Evolutionary conservation across 2,329 filamentous ascomycete species (phyloP), one percentile per base, ranked within the genome.

Genomic region (Trichoderma oligosporum): DNA sequence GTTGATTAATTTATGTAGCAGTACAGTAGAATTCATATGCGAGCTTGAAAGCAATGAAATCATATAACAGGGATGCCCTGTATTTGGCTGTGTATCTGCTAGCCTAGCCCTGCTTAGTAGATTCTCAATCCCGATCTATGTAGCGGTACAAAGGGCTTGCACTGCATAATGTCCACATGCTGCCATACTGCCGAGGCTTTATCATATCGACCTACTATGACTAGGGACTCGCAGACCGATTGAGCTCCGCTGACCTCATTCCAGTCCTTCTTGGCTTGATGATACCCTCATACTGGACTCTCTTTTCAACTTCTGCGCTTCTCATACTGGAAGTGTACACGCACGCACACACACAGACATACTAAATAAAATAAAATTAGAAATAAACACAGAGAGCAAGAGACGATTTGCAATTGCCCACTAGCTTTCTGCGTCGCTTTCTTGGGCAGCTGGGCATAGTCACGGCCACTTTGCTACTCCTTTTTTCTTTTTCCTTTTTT

Each of bases 161-260:
- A n/a, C 39, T n/a, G 14, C 22, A 22, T 44, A 22, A 24, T 35
- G 39, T 31, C 42, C 51, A 45, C 51, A 54, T 54, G 51, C n/a
- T 54, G 38, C 51, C 39, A 39, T 11, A 22, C 51, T 54, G 51
- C 51, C 51, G 51, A 54, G 51, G 51, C 51, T 54, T 12, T 44
- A 24, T n/a, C n/a, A n/a, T n/a, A n/a, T n/a, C n/a, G n/a, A n/a
- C n/a, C n/a, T n/a, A n/a, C n/a, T n/a, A n/a, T n/a, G n/a, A n/a
- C n/a, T n/a, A n/a, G n/a, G n/a, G n/a, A n/a, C n/a, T n/a, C n/a
- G n/a, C n/a, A n/a, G n/a, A n/a, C n/a, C n/a, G n/a, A n/a, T n/a
- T n/a, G n/a, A n/a, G n/a, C n/a, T n/a, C n/a, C n/a, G n/a, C n/a
- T n/a, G n/a, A n/a, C n/a, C n/a, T n/a, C n/a, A n/a, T 24, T 22